Conservation (phyloP, 2,329 filamentous ascomycete genomes). For the Aureobasidium sp. region DNA sequence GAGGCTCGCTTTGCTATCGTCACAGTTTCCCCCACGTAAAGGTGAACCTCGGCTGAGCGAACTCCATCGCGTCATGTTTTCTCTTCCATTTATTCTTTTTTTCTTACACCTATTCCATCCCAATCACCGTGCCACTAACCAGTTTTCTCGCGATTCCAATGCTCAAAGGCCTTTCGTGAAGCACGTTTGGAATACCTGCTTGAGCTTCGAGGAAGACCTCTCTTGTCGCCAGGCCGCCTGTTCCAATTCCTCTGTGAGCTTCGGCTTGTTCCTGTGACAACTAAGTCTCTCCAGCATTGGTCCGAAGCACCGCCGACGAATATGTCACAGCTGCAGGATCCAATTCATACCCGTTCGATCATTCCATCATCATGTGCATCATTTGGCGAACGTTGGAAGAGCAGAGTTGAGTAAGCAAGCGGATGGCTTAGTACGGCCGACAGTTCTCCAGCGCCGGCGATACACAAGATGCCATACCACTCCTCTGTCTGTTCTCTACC, state of each 20-base stretch:
- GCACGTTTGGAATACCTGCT: too few relatives aligned
- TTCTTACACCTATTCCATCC: too few relatives aligned
- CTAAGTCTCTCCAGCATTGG: neutral
- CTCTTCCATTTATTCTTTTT: neutral
- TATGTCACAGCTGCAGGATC: neutral
- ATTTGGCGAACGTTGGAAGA: neutral
- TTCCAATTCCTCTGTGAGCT: neutral
- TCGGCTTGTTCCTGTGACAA: conserved; percentile 1
- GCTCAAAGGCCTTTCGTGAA: neutral
- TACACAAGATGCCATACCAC: too few relatives aligned
- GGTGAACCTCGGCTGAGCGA: neutral
- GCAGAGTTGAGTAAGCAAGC: neutral
- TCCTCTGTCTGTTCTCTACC: too few relatives aligned
- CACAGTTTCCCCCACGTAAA: neutral
- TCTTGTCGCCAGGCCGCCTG: neutral
- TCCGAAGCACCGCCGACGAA: neutral
- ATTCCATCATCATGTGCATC: neutral
- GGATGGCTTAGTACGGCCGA: neutral
- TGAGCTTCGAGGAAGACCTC: neutral
- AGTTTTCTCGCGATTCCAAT: neutral
- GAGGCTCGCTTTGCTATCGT: neutral
- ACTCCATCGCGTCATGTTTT: neutral
- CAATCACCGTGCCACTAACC: too few relatives aligned
- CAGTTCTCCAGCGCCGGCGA: neutral
- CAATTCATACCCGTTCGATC: neutral